phyloP scores from a whole-genome alignment of 768 basidiomycete genomes.

The Phanerochaete sordida region DNA sequence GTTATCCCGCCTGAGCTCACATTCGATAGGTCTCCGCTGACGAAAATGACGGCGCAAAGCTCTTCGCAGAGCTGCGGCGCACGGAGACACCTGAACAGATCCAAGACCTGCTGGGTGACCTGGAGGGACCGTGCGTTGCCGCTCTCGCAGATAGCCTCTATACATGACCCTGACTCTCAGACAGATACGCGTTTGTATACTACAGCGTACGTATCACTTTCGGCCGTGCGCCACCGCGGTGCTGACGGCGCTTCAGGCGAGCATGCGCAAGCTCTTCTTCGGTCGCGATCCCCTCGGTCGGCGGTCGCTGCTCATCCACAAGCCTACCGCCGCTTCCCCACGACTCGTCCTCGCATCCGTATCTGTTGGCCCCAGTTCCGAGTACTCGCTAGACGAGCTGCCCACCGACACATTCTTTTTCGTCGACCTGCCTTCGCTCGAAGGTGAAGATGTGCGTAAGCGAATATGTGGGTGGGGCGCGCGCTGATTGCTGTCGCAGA shows the following conservation, averaged over 20 bases:
- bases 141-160: neutral
- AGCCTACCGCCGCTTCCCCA: slow-evolving; percentile 44
- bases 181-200: slow-evolving; percentile 77
- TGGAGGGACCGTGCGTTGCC: slow-evolving; percentile 79
- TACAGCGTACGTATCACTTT: slow-evolving; percentile 52
- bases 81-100: slow-evolving; percentile 37
- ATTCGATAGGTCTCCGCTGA: slow-evolving; percentile 43
- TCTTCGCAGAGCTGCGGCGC: slow-evolving; percentile 33
- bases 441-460: neutral
- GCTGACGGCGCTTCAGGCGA: slow-evolving; percentile 31
- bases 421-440: slow-evolving; percentile 37
- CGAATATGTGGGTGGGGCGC: too few relatives aligned
- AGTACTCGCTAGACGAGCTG: slow-evolving; percentile 59
- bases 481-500: neutral
- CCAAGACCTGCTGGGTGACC: slow-evolving; percentile 44
- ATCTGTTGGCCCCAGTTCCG: slow-evolving; percentile 44
- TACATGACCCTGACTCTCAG: neutral
- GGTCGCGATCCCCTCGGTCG: slow-evolving; percentile 83
- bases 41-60: slow-evolving; percentile 72
- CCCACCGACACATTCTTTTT: slow-evolving; percentile 53
- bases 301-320: slow-evolving; percentile 76
- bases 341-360: slow-evolving; percentile 66
- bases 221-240: neutral
- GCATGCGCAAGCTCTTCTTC: slow-evolving; percentile 53
- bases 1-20: neutral